phyloP scores from a whole-genome alignment of 2,329 filamentous ascomycete genomes.

The Tetracladium maxilliforme region DNA sequence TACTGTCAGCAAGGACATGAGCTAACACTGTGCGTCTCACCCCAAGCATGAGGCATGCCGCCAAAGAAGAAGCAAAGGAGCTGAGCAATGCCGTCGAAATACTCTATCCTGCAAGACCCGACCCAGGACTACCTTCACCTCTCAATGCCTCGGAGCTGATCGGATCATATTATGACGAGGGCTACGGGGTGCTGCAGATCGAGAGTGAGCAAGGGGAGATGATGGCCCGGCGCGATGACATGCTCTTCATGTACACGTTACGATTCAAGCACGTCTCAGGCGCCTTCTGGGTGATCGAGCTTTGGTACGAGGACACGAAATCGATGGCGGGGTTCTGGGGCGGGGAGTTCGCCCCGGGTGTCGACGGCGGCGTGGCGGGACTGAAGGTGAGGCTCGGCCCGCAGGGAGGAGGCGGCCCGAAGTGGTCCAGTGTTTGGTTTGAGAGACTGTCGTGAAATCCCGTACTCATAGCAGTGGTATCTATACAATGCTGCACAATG shows the following conservation, averaged over 20 bases:
- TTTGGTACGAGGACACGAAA: conserved; percentile 5
- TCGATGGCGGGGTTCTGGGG: conserved; percentile 5
- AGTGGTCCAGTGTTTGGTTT: conserved; percentile 13
- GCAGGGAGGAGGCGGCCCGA: conserved; percentile 10
- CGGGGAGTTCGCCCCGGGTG: conserved; percentile 10
- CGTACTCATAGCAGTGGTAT: too few species aligned
- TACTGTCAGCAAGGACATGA: conserved; percentile 6
- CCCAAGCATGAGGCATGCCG: conserved; percentile 1
- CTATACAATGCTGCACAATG: too few species aligned
- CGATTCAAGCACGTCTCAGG: conserved; percentile 12
- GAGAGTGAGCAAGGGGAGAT: too few species aligned
- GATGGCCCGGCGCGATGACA: too few species aligned
- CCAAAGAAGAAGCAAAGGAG: conserved; percentile 1
- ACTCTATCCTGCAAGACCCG: conserved; percentile 4
- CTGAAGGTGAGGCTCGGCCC: conserved; percentile 9
- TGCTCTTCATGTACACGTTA: too few species aligned
- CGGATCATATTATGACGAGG: too few species aligned
- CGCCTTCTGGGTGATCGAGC: conserved; percentile 11
- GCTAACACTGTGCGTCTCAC: conserved; percentile 3
- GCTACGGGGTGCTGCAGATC: too few species aligned
- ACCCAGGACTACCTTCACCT: too few species aligned
- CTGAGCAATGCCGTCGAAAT: conserved; percentile 1
- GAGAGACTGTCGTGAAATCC: too few species aligned
- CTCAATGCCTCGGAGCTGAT: too few species aligned
- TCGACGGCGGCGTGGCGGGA: conserved; percentile 6